Percentiles rank a stretch among this genome's conserved stretches.
Evolutionary conservation across 306 rosid species (phyloP).

Genomic region (Cotoneaster glaucophyllus): DNA sequence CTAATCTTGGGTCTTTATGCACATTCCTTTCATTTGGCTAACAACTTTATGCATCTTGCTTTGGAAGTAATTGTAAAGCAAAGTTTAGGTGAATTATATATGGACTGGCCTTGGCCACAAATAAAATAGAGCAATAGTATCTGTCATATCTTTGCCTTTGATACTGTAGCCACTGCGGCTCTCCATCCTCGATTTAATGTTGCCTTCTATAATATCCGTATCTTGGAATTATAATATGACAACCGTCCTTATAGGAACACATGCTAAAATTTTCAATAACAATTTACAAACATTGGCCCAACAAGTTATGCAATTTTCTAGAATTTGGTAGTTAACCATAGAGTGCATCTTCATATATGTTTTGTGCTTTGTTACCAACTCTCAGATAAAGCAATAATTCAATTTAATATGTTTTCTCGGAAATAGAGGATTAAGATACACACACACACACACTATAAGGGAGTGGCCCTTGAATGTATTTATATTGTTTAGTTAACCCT

Average conservation of each 20-base stretch:
- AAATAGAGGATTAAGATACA: neutral
- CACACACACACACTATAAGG: neutral
- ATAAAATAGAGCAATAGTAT: neutral
- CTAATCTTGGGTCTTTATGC: constrained; percentile 9
- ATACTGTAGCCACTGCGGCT: constrained; percentile 25
- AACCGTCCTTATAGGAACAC: constrained; percentile 4
- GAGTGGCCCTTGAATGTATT: neutral
- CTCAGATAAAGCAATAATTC: neutral
- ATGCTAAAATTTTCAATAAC: neutral
- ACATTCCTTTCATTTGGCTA: neutral
- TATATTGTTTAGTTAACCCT: neutral
- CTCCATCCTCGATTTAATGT: neutral
- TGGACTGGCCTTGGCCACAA: neutral
- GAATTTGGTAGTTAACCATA: neutral
- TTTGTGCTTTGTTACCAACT: neutral
- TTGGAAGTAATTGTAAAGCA: neutral
- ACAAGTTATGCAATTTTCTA: neutral
- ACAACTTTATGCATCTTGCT: neutral
- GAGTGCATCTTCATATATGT: neutral
- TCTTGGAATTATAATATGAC: neutral
- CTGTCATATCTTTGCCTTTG: constrained; percentile 1
- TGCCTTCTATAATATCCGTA: neutral
- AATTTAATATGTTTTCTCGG: neutral
- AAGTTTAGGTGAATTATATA: neutral
- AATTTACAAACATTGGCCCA: neutral